phyloP scores from a whole-genome alignment of 2,329 filamentous ascomycete genomes.

The Neofusicoccum umdonicola region DNA sequence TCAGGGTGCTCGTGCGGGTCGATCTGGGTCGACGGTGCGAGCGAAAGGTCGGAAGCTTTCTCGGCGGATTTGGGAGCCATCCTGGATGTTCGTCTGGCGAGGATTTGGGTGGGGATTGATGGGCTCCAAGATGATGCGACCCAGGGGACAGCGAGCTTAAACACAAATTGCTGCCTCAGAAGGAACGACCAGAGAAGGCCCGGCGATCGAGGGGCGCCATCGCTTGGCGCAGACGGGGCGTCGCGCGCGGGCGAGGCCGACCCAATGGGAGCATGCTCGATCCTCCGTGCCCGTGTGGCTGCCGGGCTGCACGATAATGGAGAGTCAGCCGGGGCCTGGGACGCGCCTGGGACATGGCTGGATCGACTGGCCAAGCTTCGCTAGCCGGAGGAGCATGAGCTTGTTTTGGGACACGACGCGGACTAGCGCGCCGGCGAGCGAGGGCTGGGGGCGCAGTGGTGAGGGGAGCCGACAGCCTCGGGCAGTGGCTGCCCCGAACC shows the following conservation, averaged over 20 bases:
- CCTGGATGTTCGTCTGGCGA: no score
- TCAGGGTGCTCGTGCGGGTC: no score
- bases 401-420: background rate
- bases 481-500: background rate
- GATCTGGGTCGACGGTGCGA: no score
- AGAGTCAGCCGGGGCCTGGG: no score
- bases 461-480: constrained; percentile 4
- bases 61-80: no score
- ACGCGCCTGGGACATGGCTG: no score
- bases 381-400: background rate
- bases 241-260: background rate
- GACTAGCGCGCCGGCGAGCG: background rate
- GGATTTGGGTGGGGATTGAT: no score
- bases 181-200: background rate
- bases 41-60: no score
- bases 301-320: no score
- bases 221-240: background rate
- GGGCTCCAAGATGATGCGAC: no score
- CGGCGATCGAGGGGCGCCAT: no score
- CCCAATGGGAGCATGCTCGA: background rate
- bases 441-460: background rate
- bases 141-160: no score
- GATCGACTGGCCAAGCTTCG: background rate
- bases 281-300: background rate
- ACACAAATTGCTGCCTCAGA: background rate